These are phyloP conservation scores for Gryganskiella cystojenkinii DNA, from an alignment of 192 early-diverging fungal species.

Conservation along the genomic window DNA sequence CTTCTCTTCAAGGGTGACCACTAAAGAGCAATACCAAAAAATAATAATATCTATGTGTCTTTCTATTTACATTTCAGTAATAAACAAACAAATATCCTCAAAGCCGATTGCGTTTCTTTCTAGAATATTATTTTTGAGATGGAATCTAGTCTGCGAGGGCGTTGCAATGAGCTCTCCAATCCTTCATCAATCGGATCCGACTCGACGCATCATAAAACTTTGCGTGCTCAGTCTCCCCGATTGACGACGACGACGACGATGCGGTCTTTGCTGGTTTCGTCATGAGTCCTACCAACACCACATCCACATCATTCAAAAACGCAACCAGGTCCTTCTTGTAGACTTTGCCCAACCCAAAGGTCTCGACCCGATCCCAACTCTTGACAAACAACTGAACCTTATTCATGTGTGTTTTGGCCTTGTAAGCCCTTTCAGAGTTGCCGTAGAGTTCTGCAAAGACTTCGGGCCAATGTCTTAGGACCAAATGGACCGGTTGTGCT, in stretches of 20 bases:
- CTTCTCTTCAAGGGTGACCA: constrained; percentile 29
- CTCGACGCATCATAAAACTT: constrained; percentile 17
- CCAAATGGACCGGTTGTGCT: constrained; percentile 15
- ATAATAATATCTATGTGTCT: background rate
- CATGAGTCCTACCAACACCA: constrained; percentile 16
- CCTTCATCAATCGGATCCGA: constrained; percentile 20
- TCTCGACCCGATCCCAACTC: constrained; percentile 39
- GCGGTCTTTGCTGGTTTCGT: constrained; percentile 2
- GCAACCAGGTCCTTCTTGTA: constrained; percentile 45
- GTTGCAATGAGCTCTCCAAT: constrained; percentile 18
- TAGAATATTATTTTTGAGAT: background rate
- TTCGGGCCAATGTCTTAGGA: constrained; percentile 17
- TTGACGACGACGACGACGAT: background rate
- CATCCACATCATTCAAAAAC: constrained; percentile 36
- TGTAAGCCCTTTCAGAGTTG: background rate
- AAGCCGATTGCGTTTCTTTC: no score
- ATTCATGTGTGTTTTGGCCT: constrained; percentile 1
- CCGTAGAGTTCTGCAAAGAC: constrained; percentile 26
- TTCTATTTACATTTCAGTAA: no score
- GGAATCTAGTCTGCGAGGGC: constrained; percentile 8
- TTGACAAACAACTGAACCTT: constrained; percentile 32
- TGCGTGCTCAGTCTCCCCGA: background rate
- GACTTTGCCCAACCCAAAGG: constrained; percentile 42
- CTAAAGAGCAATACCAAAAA: background rate
- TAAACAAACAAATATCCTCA: no score